phyloP scores from a whole-genome alignment of 768 basidiomycete species.

The Mycena filopes region DNA sequence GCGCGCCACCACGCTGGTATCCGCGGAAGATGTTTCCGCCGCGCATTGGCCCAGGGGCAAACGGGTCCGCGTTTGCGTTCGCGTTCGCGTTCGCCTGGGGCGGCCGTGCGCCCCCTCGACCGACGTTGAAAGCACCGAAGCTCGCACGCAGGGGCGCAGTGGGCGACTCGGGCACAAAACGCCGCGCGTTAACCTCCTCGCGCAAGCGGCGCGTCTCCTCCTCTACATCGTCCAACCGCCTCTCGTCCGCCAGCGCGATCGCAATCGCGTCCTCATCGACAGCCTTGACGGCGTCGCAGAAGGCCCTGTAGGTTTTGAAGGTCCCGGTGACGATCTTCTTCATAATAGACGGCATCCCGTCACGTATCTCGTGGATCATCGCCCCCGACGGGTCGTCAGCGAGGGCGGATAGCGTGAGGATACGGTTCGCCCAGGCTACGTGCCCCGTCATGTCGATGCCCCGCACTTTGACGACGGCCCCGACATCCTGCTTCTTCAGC shows the following conservation, averaged over 20 bases:
- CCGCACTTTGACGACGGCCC: slow-evolving; percentile 7
- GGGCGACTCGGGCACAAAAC: not conserved
- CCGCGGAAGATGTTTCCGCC: not conserved
- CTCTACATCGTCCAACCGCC: not conserved
- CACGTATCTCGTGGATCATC: slow-evolving; percentile 17
- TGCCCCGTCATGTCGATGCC: slow-evolving; percentile 19
- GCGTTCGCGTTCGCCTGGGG: not conserved
- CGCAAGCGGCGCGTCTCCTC: slow-evolving; percentile 8
- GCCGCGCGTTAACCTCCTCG: slow-evolving; percentile 3
- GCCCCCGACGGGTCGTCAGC: slow-evolving; percentile 16
- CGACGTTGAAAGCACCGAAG: slow-evolving; percentile 5
- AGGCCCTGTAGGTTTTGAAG: slow-evolving; percentile 8
- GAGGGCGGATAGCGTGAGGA: slow-evolving; percentile 7
- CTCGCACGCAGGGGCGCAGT: slow-evolving; percentile 18
- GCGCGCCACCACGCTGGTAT: not conserved
- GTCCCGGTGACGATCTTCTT: slow-evolving; percentile 11
- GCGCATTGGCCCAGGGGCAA: not conserved
- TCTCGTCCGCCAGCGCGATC: slow-evolving; percentile 4
- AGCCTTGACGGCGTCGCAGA: slow-evolving; percentile 21
- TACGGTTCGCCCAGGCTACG: slow-evolving; percentile 10
- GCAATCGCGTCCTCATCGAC: slow-evolving; percentile 17
- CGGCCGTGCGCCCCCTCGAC: slow-evolving; percentile 2
- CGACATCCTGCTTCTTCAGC: slow-evolving; percentile 12
- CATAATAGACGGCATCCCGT: slow-evolving; percentile 12
- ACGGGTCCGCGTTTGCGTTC: not conserved